Conservation (phyloP, 2,329 filamentous ascomycete genomes). For the Diaporthe velutina region DNA sequence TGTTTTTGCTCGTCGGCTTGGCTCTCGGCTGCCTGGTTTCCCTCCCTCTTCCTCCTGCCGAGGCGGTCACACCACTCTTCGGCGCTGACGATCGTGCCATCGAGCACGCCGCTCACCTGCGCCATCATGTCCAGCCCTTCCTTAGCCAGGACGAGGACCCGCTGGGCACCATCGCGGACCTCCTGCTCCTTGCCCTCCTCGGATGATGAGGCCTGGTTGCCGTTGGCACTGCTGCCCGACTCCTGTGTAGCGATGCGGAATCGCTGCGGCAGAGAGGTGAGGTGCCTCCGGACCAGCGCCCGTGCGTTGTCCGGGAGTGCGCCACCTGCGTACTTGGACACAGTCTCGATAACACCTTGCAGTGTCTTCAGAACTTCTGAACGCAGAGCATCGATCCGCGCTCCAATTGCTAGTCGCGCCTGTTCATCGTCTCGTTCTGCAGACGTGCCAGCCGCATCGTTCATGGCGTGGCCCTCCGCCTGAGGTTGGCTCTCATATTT, state of each 20-base stretch:
- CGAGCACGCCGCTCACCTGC: constrained; percentile 88
- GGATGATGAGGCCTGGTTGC: constrained; percentile 44
- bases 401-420: constrained; percentile 62
- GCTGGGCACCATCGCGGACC: constrained; percentile 73
- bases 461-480: constrained; percentile 46
- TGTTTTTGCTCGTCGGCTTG: constrained; percentile 47
- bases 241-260: constrained; percentile 77
- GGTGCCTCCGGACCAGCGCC: constrained; percentile 83
- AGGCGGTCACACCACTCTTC: constrained; percentile 91
- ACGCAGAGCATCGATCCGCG: constrained; percentile 76
- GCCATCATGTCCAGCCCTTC: constrained; percentile 95
- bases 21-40: constrained; percentile 37
- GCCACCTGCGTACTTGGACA: constrained; percentile 92
- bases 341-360: constrained; percentile 84
- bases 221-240: constrained; percentile 47
- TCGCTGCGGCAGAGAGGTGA: constrained; percentile 86
- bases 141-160: constrained; percentile 86
- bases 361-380: constrained; percentile 82
- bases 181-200: constrained; percentile 53
- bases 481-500: constrained; percentile 75
- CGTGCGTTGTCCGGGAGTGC: constrained; percentile 91
- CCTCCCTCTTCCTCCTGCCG: constrained; percentile 62
- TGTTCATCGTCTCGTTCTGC: constrained; percentile 45
- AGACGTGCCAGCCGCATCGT: constrained; percentile 34
- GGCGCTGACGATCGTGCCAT: constrained; percentile 89